Evolutionary conservation across 345 rosid genomes (phyloP).

Genomic region (Lepidium didymum): DNA sequence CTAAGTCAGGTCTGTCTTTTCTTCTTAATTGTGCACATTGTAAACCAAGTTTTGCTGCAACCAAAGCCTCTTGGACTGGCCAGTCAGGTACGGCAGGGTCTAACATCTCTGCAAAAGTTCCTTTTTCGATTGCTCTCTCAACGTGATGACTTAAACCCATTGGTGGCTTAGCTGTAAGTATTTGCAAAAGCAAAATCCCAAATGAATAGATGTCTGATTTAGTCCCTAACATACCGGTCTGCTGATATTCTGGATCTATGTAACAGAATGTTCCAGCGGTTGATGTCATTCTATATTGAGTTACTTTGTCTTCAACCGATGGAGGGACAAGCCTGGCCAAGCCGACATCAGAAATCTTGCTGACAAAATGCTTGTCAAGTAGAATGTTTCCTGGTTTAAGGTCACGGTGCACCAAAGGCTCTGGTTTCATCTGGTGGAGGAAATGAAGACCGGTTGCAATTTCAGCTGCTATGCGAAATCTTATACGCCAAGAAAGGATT

Average conservation of each 20-base stretch:
- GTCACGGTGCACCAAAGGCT: constrained; percentile 90
- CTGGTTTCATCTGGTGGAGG: constrained; percentile 90
- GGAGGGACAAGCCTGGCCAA: constrained; percentile 93
- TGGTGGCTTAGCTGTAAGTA: constrained; percentile 76
- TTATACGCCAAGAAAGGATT: constrained; percentile 60
- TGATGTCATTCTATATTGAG: constrained; percentile 84
- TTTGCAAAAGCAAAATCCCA: constrained; percentile 74
- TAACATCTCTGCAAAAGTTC: constrained; percentile 41
- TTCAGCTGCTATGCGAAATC: constrained; percentile 78
- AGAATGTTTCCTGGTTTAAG: constrained; percentile 87
- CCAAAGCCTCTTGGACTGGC: constrained; percentile 65
- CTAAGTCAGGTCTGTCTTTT: constrained; percentile 89
- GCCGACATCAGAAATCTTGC: constrained; percentile 94
- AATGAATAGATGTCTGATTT: constrained; percentile 84
- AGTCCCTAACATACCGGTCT: constrained; percentile 80
- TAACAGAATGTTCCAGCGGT: constrained; percentile 94
- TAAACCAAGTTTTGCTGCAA: constrained; percentile 54
- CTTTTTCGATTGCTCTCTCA: constrained; percentile 51
- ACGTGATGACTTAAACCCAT: constrained; percentile 80
- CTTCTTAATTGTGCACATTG: constrained; percentile 69
- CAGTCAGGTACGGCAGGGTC: constrained; percentile 64
- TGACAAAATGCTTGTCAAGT: constrained; percentile 66
- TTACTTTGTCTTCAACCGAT: constrained; percentile 48
- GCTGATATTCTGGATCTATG: constrained; percentile 93
- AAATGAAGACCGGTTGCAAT: constrained; percentile 79